phyloP scores from a whole-genome alignment of 441 rosid species.

The Bruguiera hainesii region DNA sequence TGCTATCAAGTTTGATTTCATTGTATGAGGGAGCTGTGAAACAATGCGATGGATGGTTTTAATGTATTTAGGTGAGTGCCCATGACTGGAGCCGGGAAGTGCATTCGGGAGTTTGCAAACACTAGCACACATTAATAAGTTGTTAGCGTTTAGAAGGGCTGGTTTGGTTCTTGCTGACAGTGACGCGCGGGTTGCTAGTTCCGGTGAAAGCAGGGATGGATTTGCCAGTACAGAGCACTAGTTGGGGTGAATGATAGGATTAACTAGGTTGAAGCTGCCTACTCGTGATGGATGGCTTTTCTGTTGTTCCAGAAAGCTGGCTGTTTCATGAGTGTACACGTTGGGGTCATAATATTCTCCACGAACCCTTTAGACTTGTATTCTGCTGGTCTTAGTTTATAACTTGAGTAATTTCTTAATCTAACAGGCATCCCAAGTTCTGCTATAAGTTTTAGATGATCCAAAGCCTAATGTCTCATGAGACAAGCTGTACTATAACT shows the following conservation, averaged over 20 bases:
- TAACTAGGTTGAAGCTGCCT: not conserved
- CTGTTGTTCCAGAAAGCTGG: not conserved
- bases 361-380: too few species aligned
- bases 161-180: not conserved
- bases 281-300: not conserved
- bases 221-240: not conserved
- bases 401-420: too few species aligned
- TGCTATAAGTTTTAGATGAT: too few species aligned
- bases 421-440: too few species aligned
- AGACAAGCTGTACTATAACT: too few species aligned
- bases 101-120: not conserved
- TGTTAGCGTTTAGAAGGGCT: not conserved
- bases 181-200: not conserved
- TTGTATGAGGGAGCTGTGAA: not conserved
- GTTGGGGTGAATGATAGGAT: not conserved
- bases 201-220: not conserved
- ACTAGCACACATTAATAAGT: not conserved
- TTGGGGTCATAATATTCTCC: not conserved
- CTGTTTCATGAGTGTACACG: not conserved
- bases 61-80: not conserved
- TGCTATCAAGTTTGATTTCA: not conserved
- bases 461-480: too few species aligned
- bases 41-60: constrained; percentile 2
- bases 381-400: too few species aligned
- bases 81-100: not conserved